Evolutionary conservation across 495 filamentous ascomycete species (phyloP), one percentile per base, ranked within the genome.

Genomic region (Hyaloscypha finlandica): DNA sequence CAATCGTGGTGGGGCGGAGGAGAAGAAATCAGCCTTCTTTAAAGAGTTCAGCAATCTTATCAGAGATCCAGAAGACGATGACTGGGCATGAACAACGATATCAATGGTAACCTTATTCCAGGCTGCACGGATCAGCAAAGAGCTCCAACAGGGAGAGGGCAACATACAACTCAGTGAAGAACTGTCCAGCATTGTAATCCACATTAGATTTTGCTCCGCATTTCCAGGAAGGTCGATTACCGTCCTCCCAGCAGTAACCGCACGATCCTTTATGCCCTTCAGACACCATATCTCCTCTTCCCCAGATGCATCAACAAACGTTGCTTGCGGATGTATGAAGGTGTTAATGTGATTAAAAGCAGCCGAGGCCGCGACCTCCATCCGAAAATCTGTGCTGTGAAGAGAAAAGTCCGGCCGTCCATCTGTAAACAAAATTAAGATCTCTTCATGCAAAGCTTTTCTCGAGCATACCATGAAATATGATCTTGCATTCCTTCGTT

Each of bases 101-200:
- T 96, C 91, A 57, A 96, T 81, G 45, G 80, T 84, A 6, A 89
- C 77, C 53, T 85, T 84, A 70, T 92, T 88, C 92, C 92, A 97
- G 32, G 83, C 91, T 92, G 67, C 58, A 33, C 37, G 42, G 3
- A 52, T 74, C 48, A 74, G 71, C 57, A 62, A 39, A 29, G 2
- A 55, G 37, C 42, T 11, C 19, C 20, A 16, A 58, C n/a, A 35
- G 19, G 42, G 16, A 48, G 42, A 19, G 16, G 42, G 3, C 16
- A 59, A 60, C 79, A 77, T 83, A 91, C 89, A 82, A 74, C 76
- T 81, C 63, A 97, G 79, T 35, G 92, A 88, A 59, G 83, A 80
- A 65, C 88, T 88, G 70, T 94, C 90, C 42, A 97, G 77, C 61
- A 86, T 81, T 4, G 91, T 85, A 22, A 95, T 81, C 93, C 93